Evolutionary conservation across 2,329 filamentous ascomycete species (phyloP).

Genomic region (Paraphoma chrysanthemicola): DNA sequence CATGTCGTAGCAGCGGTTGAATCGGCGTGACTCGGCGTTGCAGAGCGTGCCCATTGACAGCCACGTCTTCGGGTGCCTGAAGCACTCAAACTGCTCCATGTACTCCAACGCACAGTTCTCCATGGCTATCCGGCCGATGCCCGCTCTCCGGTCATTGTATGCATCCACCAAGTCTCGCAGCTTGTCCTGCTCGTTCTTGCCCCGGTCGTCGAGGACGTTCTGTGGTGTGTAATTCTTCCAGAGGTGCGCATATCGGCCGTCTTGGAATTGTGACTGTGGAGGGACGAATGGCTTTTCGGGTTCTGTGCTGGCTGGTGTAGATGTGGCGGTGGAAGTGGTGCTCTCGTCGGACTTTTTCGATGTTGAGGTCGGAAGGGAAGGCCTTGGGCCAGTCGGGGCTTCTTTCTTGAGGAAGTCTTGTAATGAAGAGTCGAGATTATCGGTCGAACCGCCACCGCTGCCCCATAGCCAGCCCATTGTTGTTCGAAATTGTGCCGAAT

Average conservation of each 20-base stretch:
- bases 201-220: slow-evolving; percentile 70
- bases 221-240: slow-evolving; percentile 91
- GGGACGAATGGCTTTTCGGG: slow-evolving; percentile 50
- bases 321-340: slow-evolving; percentile 14
- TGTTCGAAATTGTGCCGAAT: not conserved
- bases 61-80: slow-evolving; percentile 70
- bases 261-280: slow-evolving; percentile 67
- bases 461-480: slow-evolving; percentile 71
- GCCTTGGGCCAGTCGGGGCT: slow-evolving; percentile 72
- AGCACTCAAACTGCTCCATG: slow-evolving; percentile 82
- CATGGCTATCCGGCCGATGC: slow-evolving; percentile 80
- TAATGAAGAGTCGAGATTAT: slow-evolving; percentile 82
- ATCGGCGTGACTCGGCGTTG: slow-evolving; percentile 74
- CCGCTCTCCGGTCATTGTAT: slow-evolving; percentile 81
- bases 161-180: slow-evolving; percentile 80
- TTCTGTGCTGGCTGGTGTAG: slow-evolving; percentile 10
- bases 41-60: slow-evolving; percentile 80
- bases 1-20: slow-evolving; percentile 88
- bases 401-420: slow-evolving; percentile 86
- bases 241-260: slow-evolving; percentile 81
- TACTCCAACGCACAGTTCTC: slow-evolving; percentile 95
- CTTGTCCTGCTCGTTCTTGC: slow-evolving; percentile 79
- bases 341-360: slow-evolving; percentile 34
- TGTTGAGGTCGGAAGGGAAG: slow-evolving; percentile 33
- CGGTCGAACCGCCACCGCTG: slow-evolving; percentile 52